phyloP scores from a whole-genome alignment of 2,329 filamentous ascomycete genomes.

The Diaporthe helianthi region DNA sequence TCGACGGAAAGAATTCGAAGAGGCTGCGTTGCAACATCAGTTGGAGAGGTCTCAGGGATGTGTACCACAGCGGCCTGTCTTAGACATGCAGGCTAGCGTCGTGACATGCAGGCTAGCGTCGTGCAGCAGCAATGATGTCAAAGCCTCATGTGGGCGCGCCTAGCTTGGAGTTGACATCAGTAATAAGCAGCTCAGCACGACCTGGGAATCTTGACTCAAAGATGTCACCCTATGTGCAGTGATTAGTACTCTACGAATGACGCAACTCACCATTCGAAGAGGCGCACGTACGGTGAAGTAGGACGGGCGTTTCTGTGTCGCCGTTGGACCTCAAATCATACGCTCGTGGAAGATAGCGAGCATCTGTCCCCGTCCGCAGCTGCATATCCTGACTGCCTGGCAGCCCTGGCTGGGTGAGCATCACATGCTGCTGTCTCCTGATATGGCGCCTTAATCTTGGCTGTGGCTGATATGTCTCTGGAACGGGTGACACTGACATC shows the following conservation, averaged over 20 bases:
- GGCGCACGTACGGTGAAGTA: background rate
- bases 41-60: no score
- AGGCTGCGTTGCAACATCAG: background rate
- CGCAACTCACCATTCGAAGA: background rate
- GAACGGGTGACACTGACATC: conserved; percentile 15
- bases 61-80: background rate
- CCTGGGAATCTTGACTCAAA: background rate
- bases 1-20: background rate
- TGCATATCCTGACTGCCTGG: background rate
- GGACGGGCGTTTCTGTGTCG: no score
- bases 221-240: conserved; percentile 11
- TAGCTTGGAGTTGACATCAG: background rate
- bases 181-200: background rate
- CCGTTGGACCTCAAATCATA: background rate
- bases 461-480: background rate
- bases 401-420: background rate
- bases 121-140: conserved; percentile 3
- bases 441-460: conserved; percentile 3
- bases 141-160: background rate
- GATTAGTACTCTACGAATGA: background rate
- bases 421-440: conserved; percentile 18
- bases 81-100: background rate
- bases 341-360: background rate
- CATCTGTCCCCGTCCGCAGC: background rate
- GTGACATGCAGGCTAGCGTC: no score